phyloP scores from a whole-genome alignment of 2,329 filamentous ascomycete species.

The Coniochaeta sp. region DNA sequence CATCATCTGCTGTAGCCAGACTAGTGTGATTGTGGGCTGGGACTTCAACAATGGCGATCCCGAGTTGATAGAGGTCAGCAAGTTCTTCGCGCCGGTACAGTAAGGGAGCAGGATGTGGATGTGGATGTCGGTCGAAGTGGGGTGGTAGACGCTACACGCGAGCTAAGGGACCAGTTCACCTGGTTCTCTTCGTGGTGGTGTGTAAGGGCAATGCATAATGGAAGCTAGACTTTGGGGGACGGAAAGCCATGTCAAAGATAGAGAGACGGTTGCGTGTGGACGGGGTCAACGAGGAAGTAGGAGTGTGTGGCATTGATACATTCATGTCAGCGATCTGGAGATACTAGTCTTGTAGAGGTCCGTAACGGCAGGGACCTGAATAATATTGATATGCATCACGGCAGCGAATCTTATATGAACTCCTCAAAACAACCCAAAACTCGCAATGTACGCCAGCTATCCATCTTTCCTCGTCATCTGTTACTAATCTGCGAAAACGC shows the following conservation, averaged over 20 bases:
- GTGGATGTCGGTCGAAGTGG: no score
- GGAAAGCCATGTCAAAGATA: background rate
- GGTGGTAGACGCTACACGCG: background rate
- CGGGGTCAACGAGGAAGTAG: background rate
- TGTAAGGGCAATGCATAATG: background rate
- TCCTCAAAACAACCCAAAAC: background rate
- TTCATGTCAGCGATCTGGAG: background rate
- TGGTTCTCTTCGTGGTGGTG: background rate
- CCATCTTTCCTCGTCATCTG: background rate
- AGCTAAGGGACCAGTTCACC: background rate
- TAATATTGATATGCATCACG: background rate
- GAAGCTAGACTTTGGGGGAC: background rate
- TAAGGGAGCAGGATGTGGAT: conserved; percentile 15
- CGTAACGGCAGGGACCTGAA: background rate
- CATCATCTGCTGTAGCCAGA: conserved; percentile 92
- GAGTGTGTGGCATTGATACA: no score
- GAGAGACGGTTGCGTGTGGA: background rate
- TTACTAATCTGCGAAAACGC: no score
- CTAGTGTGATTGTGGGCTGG: conserved; percentile 89
- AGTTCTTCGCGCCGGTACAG: conserved; percentile 65
- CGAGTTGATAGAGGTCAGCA: conserved; percentile 68
- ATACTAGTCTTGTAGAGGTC: background rate
- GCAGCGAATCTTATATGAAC: background rate
- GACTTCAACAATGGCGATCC: conserved; percentile 87
- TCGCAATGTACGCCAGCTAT: background rate